Evolutionary conservation across 2,329 filamentous ascomycete genomes (phyloP).

Genomic region (Botrytis pseudocinerea): DNA sequence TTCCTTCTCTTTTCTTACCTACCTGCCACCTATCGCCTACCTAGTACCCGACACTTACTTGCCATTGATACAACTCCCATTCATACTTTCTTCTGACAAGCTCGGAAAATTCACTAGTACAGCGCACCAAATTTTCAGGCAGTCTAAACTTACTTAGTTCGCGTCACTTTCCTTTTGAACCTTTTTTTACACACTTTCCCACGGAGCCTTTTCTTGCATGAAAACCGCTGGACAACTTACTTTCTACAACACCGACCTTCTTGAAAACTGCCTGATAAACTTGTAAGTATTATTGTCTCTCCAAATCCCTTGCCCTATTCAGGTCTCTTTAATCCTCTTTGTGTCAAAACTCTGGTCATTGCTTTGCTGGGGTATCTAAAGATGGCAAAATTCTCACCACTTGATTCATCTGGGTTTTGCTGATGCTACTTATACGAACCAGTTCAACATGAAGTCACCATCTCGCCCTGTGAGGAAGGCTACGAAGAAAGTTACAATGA

Average conservation of each 20-base stretch:
- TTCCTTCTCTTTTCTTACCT: background rate
- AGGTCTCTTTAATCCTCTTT: background rate
- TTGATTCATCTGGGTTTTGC: background rate
- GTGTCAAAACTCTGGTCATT: background rate
- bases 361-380: background rate
- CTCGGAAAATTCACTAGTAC: background rate
- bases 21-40: background rate
- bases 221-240: background rate
- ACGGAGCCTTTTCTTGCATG: background rate
- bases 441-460: slow-evolving; percentile 6
- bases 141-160: background rate
- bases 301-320: too few species aligned
- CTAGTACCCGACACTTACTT: background rate
- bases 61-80: too few species aligned
- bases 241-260: background rate
- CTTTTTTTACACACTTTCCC: background rate
- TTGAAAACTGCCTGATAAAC: background rate
- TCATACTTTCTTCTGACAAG: background rate
- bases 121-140: background rate
- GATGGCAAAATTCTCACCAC: background rate
- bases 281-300: background rate
- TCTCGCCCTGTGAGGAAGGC: background rate
- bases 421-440: background rate
- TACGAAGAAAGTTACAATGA: background rate
- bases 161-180: background rate